phyloP scores from a whole-genome alignment of 306 rosid species.

The Cucurbita pepo region DNA sequence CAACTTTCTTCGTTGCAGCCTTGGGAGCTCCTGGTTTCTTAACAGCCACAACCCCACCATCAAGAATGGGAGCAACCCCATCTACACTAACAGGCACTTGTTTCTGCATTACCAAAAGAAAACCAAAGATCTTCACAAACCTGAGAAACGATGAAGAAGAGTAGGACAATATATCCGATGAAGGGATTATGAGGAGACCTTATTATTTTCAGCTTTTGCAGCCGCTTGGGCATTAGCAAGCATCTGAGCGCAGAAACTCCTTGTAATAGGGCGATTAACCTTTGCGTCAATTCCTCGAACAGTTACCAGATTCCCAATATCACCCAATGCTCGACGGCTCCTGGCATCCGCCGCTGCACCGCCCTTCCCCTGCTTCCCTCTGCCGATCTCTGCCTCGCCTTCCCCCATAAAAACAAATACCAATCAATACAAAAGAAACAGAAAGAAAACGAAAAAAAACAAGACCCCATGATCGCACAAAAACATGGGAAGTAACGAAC shows the following conservation, averaged over 20 bases:
- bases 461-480: too few relatives aligned
- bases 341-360: conserved; percentile 31
- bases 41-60: conserved; percentile 18
- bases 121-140: too few relatives aligned
- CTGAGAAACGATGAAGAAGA: too few relatives aligned
- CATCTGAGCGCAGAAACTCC: conserved; percentile 76
- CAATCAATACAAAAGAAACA: neutral
- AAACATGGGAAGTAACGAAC: too few relatives aligned
- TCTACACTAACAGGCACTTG: conserved; percentile 34
- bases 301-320: conserved; percentile 56
- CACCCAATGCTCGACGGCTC: conserved; percentile 52
- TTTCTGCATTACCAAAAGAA: conserved; percentile 45
- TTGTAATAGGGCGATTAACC: conserved; percentile 74
- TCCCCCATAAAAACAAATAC: neutral
- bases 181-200: conserved; percentile 39
- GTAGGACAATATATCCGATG: too few relatives aligned
- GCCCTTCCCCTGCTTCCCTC: conserved; percentile 43
- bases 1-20: conserved; percentile 24
- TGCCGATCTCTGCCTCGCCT: conserved; percentile 47
- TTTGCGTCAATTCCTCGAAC: conserved; percentile 35
- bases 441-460: neutral
- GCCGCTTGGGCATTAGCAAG: conserved; percentile 82
- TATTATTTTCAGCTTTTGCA: conserved; percentile 40
- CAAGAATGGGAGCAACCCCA: conserved; percentile 24
- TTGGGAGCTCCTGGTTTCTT: conserved; percentile 29